Conservation (phyloP, 2,329 filamentous ascomycete genomes). For the Scolecobasidium constrictum region DNA sequence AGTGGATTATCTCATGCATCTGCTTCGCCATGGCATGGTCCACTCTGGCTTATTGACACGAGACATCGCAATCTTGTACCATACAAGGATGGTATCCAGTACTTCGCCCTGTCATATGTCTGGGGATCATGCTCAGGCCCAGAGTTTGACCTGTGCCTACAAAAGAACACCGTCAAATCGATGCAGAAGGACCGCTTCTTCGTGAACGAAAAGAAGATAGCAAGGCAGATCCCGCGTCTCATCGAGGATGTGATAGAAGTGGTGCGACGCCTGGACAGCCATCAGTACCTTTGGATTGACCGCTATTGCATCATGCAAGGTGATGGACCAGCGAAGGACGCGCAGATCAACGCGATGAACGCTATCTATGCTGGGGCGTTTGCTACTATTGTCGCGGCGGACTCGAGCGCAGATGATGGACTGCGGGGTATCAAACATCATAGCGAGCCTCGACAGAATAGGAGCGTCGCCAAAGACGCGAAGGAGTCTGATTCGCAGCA, state of each 20-base stretch:
- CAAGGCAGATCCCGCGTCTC: background rate
- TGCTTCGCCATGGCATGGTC: background rate
- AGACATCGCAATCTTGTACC: background rate
- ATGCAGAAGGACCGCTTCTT: background rate
- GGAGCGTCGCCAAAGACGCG: background rate
- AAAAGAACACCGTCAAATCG: background rate
- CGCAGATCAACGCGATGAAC: constrained; percentile 8
- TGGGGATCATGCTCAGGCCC: constrained; percentile 3
- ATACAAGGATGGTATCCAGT: background rate
- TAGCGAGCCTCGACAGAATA: background rate
- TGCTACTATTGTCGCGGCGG: constrained; percentile 7
- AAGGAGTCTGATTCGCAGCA: no score
- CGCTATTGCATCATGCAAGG: constrained; percentile 12
- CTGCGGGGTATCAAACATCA: background rate
- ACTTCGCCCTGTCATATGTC: constrained; percentile 6
- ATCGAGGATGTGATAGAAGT: constrained; percentile 9
- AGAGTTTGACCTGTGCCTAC: background rate
- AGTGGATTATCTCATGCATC: no score
- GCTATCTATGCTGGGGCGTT: background rate
- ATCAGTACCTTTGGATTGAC: constrained; percentile 13
- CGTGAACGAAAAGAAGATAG: background rate
- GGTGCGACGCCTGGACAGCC: background rate
- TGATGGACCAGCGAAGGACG: constrained; percentile 4
- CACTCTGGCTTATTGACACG: background rate
- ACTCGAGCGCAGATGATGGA: background rate